Conservation (phyloP, 768 basidiomycete genomes). For the Auricularia cornea region DNA sequence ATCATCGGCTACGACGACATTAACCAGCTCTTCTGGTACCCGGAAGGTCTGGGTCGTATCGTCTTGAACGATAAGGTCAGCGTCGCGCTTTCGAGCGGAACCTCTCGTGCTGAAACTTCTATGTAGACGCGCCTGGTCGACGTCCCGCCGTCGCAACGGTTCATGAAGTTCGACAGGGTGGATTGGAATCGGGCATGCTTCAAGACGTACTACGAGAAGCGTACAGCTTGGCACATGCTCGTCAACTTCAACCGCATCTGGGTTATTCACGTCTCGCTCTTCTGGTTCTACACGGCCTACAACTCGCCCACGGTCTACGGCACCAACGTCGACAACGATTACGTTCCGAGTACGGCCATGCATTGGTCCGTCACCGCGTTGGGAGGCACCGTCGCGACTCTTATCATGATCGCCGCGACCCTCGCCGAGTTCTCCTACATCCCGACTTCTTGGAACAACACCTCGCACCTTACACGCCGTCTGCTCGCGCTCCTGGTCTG, state of each 20-base stretch:
- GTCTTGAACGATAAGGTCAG: conserved; percentile 77
- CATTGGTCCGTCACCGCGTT: conserved; percentile 90
- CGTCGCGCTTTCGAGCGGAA: no score
- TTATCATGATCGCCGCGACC: conserved; percentile 95
- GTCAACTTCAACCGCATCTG: conserved; percentile 99
- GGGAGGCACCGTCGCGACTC: conserved; percentile 90
- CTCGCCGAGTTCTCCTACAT: conserved; percentile 95
- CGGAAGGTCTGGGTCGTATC: conserved; percentile 93
- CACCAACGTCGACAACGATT: conserved; percentile 33
- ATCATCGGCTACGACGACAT: conserved; percentile 99
- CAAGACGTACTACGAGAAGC: conserved; percentile 98
- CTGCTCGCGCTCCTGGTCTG: conserved; percentile 85
- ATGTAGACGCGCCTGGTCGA: conserved; percentile 81
- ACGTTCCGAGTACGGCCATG: conserved; percentile 60
- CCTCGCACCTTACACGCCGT: conserved; percentile 88
- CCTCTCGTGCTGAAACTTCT: no score
- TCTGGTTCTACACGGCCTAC: conserved; percentile 93
- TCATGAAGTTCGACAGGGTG: conserved; percentile 93
- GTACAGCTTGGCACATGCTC: conserved; percentile 90
- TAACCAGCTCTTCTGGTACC: conserved; percentile 99
- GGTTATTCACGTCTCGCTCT: conserved; percentile 93
- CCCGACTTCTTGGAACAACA: conserved; percentile 98
- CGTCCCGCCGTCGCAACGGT: conserved; percentile 81
- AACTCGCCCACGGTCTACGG: conserved; percentile 86
- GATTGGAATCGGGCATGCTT: conserved; percentile 97